These are phyloP conservation scores for Aspergillus sp. DNA, from an alignment of 2,329 filamentous ascomycete genomes.

Conservation along the genomic window DNA sequence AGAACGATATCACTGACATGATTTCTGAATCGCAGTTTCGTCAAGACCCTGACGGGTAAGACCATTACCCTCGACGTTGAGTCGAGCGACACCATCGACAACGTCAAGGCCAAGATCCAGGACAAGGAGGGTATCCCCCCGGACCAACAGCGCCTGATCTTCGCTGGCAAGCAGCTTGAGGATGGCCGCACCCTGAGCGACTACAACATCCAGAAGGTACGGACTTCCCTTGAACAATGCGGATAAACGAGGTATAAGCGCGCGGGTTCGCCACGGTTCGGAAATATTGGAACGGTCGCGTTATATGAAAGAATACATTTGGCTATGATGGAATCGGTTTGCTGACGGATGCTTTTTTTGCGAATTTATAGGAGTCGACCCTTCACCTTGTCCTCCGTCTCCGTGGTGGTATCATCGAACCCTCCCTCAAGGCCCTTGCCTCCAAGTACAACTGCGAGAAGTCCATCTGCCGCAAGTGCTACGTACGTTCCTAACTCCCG, in stretches of 20 bases:
- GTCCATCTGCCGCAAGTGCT: slow-evolving; percentile 99
- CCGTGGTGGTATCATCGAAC: slow-evolving; percentile 98
- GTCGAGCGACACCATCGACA: slow-evolving; percentile 98
- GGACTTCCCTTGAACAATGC: slow-evolving; percentile 23
- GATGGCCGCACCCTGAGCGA: slow-evolving; percentile 93
- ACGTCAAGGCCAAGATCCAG: slow-evolving; percentile 99
- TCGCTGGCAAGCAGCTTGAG: slow-evolving; percentile 98
- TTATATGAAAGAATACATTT: not conserved
- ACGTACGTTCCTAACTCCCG: slow-evolving; percentile 56
- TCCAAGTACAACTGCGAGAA: slow-evolving; percentile 99
- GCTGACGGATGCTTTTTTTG: slow-evolving; percentile 24
- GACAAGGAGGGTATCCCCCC: slow-evolving; percentile 99
- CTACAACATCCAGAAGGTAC: slow-evolving; percentile 99
- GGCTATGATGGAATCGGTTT: slow-evolving; percentile 4
- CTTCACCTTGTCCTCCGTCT: slow-evolving; percentile 98
- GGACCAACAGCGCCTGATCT: slow-evolving; percentile 97
- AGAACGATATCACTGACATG: slow-evolving; percentile 17
- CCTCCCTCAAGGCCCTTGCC: slow-evolving; percentile 94
- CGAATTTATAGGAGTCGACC: slow-evolving; percentile 71
- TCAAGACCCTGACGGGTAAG: slow-evolving; percentile 99
- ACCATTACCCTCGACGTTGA: slow-evolving; percentile 99
- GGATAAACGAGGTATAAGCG: not conserved
- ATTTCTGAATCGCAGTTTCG: slow-evolving; percentile 62
- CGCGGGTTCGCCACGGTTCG: not conserved
- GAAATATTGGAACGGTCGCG: not conserved